These are phyloP conservation scores for Priceomyces fermenticarens DNA, from an alignment of 805 yeast genomes.

Conservation along the genomic window DNA sequence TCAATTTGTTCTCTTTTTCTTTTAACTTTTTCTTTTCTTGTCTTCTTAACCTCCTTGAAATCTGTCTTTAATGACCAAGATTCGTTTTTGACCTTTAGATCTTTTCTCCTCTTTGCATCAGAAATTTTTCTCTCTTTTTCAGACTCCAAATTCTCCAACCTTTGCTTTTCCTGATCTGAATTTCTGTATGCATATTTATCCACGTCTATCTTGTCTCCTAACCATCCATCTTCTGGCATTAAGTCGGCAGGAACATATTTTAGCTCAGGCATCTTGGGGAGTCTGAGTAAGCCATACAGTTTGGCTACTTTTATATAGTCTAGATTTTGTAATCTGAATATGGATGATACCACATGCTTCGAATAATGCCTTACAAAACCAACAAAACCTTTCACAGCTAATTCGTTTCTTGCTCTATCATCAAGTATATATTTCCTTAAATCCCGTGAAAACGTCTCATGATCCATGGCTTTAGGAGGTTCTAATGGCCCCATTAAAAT, in stretches of 20 bases:
- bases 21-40: slow-evolving; percentile 66
- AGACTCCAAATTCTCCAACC: slow-evolving; percentile 57
- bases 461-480: slow-evolving; percentile 20
- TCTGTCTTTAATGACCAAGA: slow-evolving; percentile 80
- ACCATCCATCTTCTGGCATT: slow-evolving; percentile 75
- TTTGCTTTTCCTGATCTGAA: slow-evolving; percentile 55
- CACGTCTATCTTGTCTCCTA: slow-evolving; percentile 61
- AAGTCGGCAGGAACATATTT: slow-evolving; percentile 43
- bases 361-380: slow-evolving; percentile 80
- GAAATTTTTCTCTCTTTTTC: slow-evolving; percentile 34
- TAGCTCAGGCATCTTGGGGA: slow-evolving; percentile 95
- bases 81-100: slow-evolving; percentile 49
- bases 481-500: slow-evolving; percentile 47
- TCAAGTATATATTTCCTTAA: slow-evolving; percentile 54
- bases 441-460: slow-evolving; percentile 21
- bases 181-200: slow-evolving; percentile 66
- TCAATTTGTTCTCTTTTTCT: slow-evolving; percentile 69
- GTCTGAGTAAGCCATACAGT: slow-evolving; percentile 74
- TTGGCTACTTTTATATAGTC: slow-evolving; percentile 72
- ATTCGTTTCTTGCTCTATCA: slow-evolving; percentile 81
- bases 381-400: slow-evolving; percentile 75
- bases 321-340: slow-evolving; percentile 69
- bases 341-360: slow-evolving; percentile 84
- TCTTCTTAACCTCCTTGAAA: slow-evolving; percentile 57
- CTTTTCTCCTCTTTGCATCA: slow-evolving; percentile 42